A percentile compares a stretch with the other conserved stretches of the same genome.
Conservation (phyloP, 78 protist genomes). For the Pigoraptor vietnamica region DNA sequence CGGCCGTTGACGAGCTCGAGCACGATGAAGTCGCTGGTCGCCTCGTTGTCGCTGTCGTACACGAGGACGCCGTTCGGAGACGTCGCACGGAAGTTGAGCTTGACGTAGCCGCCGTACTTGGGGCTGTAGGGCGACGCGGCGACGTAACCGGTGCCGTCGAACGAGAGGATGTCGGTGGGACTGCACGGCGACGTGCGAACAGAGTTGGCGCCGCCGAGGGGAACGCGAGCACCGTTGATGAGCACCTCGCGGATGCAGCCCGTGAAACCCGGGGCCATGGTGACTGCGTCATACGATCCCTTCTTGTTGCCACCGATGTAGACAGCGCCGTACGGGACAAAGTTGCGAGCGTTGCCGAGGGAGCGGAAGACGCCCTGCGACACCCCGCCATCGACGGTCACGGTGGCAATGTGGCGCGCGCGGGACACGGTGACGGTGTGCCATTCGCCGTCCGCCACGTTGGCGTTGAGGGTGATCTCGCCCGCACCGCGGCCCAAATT, state of each 20-base stretch:
- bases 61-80: not conserved
- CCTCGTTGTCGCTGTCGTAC: not conserved
- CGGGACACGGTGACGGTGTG: not conserved
- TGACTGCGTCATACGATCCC: not conserved
- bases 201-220: not conserved
- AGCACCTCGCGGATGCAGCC: not conserved
- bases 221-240: not conserved
- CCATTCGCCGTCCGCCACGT: not conserved
- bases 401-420: not conserved
- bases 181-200: not conserved
- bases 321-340: not conserved
- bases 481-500: not conserved
- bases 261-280: not conserved
- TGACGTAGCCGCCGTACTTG: not conserved
- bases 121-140: not conserved
- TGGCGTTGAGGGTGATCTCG: not conserved
- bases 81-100: not conserved
- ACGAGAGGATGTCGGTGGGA: not conserved
- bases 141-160: not conserved
- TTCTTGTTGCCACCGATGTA: not conserved
- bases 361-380: not conserved
- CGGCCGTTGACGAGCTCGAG: not conserved
- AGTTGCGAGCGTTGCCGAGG: not conserved
- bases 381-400: not conserved
- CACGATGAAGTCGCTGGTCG: not conserved